A percentile compares a stretch with the other conserved stretches of the same genome.
These are phyloP conservation scores for Delitschia confertaspora DNA, from an alignment of 495 filamentous ascomycete species.

Conservation along the genomic window DNA sequence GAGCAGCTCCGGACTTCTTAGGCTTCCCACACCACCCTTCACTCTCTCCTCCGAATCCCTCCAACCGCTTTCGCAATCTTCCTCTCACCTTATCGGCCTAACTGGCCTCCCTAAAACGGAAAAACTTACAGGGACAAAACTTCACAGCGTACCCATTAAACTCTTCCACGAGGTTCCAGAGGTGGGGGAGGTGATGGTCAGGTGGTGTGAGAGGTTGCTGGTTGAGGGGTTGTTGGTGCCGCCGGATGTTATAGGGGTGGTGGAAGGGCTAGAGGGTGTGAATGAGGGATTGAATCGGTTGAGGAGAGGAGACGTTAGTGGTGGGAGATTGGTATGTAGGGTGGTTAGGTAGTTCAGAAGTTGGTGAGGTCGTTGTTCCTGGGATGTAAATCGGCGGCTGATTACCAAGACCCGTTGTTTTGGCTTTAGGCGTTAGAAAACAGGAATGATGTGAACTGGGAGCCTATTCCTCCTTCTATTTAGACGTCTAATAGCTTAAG, in stretches of 20 bases:
- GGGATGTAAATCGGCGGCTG: no score
- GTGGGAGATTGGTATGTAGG: constrained; percentile 15
- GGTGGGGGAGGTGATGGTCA: constrained; percentile 48
- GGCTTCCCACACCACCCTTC: constrained; percentile 5
- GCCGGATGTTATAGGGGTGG: constrained; percentile 51
- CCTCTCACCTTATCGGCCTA: constrained; percentile 52
- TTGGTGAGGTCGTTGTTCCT: no score
- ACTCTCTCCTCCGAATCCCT: neutral
- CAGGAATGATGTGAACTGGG: no score
- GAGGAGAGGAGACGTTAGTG: constrained; percentile 41
- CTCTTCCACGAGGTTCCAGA: constrained; percentile 52
- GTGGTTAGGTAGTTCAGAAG: no score
- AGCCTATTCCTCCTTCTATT: no score
- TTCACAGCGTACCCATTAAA: constrained; percentile 61
- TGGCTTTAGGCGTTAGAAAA: no score
- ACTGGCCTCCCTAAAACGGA: constrained; percentile 51
- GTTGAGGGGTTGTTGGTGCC: constrained; percentile 40
- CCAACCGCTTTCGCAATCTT: constrained; percentile 2
- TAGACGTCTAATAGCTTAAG: no score
- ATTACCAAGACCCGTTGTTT: no score
- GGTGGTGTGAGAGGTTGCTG: constrained; percentile 54
- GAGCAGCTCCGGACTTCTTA: neutral
- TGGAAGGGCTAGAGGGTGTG: constrained; percentile 51
- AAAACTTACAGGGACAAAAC: constrained; percentile 36
- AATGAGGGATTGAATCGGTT: constrained; percentile 54